A percentile compares a stretch with the other conserved stretches of the same genome.
These are phyloP conservation scores for Neoboletus brunneissimus DNA, from an alignment of 768 basidiomycete species.

Conservation along the genomic window DNA sequence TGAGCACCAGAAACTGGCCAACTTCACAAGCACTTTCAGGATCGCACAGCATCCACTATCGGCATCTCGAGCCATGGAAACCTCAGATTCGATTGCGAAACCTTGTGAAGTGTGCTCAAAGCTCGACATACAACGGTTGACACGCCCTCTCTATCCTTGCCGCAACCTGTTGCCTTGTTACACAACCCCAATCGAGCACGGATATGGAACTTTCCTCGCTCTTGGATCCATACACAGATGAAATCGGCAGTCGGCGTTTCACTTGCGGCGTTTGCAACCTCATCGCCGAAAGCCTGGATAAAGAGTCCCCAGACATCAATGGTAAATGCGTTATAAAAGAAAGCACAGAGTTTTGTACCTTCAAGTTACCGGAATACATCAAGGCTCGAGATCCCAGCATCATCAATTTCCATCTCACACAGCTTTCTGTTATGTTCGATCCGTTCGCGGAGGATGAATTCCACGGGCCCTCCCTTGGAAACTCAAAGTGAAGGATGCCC, in stretches of 20 bases:
- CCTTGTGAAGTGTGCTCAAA: slow-evolving; percentile 9
- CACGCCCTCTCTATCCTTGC: slow-evolving; percentile 3
- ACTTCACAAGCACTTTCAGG: too few relatives aligned
- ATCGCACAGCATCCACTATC: not conserved
- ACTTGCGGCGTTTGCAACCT: slow-evolving; percentile 13
- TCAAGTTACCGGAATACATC: slow-evolving; percentile 2
- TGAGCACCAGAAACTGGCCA: too few relatives aligned
- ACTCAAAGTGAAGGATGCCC: not conserved
- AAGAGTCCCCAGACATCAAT: slow-evolving; percentile 6
- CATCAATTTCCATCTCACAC: slow-evolving; percentile 18
- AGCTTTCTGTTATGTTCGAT: slow-evolving; percentile 4
- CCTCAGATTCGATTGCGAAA: not conserved
- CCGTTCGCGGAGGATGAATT: not conserved
- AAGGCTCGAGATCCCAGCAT: not conserved
- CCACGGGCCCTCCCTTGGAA: slow-evolving; percentile 6
- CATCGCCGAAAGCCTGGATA: slow-evolving; percentile 10
- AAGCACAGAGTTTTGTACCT: slow-evolving; percentile 1
- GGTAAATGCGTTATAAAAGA: slow-evolving; percentile 6
- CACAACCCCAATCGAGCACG: not conserved
- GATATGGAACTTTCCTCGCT: not conserved
- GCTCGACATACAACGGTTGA: not conserved
- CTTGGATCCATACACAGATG: slow-evolving; percentile 15
- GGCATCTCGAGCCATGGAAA: not conserved
- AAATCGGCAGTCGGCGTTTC: slow-evolving; percentile 12
- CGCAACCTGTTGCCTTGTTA: not conserved